A percentile compares a stretch with the other conserved stretches of the same genome.
Conservation (phyloP, 148 eudicot species). For the Rhododendron ferrugineum region DNA sequence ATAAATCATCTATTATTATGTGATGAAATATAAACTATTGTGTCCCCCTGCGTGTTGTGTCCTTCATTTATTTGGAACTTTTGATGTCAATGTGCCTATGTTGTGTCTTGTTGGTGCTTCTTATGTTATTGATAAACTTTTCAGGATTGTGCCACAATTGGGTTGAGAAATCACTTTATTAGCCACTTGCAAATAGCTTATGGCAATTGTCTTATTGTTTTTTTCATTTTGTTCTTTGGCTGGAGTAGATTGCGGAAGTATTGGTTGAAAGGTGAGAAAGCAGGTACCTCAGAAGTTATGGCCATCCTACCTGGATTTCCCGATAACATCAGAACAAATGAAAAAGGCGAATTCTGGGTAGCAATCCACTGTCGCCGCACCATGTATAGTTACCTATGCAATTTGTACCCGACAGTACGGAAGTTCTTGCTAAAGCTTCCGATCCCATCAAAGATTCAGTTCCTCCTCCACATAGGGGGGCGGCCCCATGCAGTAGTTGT, state of each 20-base stretch:
- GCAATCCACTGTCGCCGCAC: constrained; percentile 74
- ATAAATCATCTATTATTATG: background rate
- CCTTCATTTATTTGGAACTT: background rate
- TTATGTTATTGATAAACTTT: background rate
- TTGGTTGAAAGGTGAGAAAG: constrained; percentile 84
- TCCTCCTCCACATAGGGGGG: constrained; percentile 53
- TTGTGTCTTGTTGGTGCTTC: background rate
- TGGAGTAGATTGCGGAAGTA: constrained; percentile 50
- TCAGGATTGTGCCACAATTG: background rate
- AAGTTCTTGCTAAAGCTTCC: constrained; percentile 61
- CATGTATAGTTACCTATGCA: constrained; percentile 24
- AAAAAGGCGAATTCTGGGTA: constrained; percentile 81
- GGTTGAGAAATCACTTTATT: background rate
- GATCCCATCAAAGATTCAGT: constrained; percentile 50
- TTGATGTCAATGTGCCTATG: background rate
- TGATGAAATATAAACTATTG: background rate
- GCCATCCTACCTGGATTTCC: constrained; percentile 82
- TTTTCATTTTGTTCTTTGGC: background rate
- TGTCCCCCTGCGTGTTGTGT: background rate
- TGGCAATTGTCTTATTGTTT: background rate
- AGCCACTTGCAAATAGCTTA: background rate
- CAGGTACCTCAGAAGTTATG: constrained; percentile 67
- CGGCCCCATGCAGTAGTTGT: constrained; percentile 43
- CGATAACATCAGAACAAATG: constrained; percentile 74
- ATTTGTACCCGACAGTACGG: constrained; percentile 46